These are phyloP conservation scores for Podaxis rugospora DNA, from an alignment of 768 basidiomycete genomes.

Conservation along the genomic window DNA sequence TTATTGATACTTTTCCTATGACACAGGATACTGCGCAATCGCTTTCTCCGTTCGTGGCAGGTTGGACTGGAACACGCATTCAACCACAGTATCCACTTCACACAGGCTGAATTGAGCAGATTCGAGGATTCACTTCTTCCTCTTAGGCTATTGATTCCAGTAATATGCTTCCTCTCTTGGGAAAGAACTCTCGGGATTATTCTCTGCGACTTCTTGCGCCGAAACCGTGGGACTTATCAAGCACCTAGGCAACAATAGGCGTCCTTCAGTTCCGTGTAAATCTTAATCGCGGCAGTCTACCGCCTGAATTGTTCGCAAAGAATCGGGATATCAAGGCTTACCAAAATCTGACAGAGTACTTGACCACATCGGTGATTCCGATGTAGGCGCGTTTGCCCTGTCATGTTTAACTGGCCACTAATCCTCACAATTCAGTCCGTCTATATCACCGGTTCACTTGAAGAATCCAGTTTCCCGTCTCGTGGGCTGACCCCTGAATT, in stretches of 20 bases:
- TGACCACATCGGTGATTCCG: background rate
- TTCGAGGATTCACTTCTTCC: too few species aligned
- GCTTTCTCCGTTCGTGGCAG: background rate
- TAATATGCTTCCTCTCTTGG: background rate
- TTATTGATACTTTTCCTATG: background rate
- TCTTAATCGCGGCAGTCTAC: background rate
- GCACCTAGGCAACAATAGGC: background rate
- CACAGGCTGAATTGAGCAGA: background rate
- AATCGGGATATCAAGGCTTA: background rate
- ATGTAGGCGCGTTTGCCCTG: background rate
- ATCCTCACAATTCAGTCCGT: background rate
- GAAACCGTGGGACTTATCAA: slow-evolving; percentile 28
- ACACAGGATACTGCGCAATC: background rate
- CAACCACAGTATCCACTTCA: background rate
- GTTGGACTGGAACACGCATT: background rate
- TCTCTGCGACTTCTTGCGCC: slow-evolving; percentile 24
- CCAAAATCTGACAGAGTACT: background rate
- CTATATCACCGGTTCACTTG: background rate
- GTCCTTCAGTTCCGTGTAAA: background rate
- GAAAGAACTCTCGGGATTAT: slow-evolving; percentile 13
- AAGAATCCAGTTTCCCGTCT: slow-evolving; percentile 4
- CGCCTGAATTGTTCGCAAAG: background rate
- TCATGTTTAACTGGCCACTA: background rate
- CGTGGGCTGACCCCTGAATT: slow-evolving; percentile 6
- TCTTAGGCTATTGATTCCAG: background rate